Base-by-base conservation (phyloP, 345 rosid genomes). In the Populus nigra region DNA sequence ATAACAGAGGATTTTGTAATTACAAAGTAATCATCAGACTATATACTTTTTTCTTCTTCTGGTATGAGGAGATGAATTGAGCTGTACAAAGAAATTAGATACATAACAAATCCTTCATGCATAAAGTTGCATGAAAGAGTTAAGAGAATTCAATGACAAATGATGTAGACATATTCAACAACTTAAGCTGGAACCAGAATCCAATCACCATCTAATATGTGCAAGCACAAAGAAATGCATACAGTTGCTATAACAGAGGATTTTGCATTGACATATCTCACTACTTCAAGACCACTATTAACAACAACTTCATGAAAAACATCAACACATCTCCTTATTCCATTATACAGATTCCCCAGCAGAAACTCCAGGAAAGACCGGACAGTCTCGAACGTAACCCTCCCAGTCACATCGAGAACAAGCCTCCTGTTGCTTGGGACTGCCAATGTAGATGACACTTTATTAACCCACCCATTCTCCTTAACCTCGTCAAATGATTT, bases 341-440 rank as follows among this genome's bases (percentile, higher is more conserved):
- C 89, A 78, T 83, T 84, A 70, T 73, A 71, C 12, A 87, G 36
- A 72, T 77, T 93, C 82, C 90, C 96, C 63, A 87, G 67, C 78
- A 86, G 63, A 62, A 90, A 82, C 69, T 90, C 91, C 62, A 93
- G 84, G 76, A 91, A 79, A 55, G 94, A 89, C 82, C 90, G 86
- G 33, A 92, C 93, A 35, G 91, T 87, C 82, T 93, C 94, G 59
- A 87, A 90, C 71, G 94, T 87, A 33, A 91, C 83, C 63, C 80
- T 85, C 68, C 96, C 96, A 4, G 89, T 90, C 75, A 95, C 62
- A 81, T 90, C 97, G 75, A 95, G 90, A 72, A 91, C 86, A 15
- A 92, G 87, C 79, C 77, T 89, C 82, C 90, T 87, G 76, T 91
- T 95, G 76, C 87, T 86, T 5, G 97, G 97, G 77, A 87, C 84